Evolutionary conservation across 108 stramenopile genomes (phyloP).

Genomic region (Conticribra weissflogii): DNA sequence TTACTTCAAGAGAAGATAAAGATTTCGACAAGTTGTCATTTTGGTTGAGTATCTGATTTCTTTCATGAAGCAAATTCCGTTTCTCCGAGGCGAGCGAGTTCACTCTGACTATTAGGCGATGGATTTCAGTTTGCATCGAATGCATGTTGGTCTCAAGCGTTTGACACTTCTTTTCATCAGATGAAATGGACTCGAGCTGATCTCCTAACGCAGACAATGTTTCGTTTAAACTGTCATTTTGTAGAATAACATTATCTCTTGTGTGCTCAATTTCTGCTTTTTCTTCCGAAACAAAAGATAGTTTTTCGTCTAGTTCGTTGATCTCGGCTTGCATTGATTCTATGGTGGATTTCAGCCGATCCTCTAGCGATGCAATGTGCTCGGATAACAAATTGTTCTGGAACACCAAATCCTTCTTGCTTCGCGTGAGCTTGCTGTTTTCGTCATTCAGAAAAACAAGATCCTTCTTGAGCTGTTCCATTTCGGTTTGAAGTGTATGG

Average conservation of each 20-base stretch:
- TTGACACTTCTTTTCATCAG: no score
- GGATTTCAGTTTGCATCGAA: no score
- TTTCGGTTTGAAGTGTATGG: slow-evolving; percentile 8
- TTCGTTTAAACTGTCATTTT: not conserved
- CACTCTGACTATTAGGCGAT: no score
- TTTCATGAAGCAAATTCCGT: no score
- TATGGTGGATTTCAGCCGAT: slow-evolving; percentile 3
- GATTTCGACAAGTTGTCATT: no score
- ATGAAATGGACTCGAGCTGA: no score
- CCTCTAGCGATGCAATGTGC: slow-evolving; percentile 5
- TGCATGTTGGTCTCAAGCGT: no score
- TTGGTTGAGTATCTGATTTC: no score
- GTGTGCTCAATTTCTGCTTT: not conserved
- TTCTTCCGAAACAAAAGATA: not conserved
- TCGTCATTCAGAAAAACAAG: slow-evolving; percentile 12
- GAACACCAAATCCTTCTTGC: slow-evolving; percentile 2
- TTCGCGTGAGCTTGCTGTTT: slow-evolving; percentile 13
- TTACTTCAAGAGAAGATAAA: no score
- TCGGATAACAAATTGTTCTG: slow-evolving; percentile 3
- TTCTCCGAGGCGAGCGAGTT: no score
- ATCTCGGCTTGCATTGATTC: not conserved
- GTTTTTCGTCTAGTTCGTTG: not conserved
- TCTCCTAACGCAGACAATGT: no score
- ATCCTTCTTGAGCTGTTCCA: slow-evolving; percentile 1
- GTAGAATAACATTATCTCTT: not conserved